Conservation (phyloP, 176 grass and related monocot genomes). For the Chloris gayana region DNA sequence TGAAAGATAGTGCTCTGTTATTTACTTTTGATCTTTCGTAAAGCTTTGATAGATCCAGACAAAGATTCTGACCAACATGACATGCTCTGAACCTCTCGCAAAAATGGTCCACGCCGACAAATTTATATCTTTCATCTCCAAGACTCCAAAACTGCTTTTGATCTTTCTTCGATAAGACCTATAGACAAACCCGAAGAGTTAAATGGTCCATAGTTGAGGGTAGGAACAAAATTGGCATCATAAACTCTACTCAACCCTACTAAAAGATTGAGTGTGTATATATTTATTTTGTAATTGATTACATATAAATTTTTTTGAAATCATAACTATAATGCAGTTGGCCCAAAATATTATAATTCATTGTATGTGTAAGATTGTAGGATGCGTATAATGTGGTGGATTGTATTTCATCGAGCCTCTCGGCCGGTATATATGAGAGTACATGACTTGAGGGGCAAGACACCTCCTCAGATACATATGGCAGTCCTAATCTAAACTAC, state of each 20-base stretch:
- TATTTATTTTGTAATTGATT: no score
- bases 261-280: no score
- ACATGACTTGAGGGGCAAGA: no score
- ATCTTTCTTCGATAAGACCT: slow-evolving; percentile 78
- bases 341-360: no score
- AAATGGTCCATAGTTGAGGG: background rate
- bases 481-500: no score
- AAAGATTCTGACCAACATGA: slow-evolving; percentile 45
- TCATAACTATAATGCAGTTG: no score
- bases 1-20: slow-evolving; percentile 60
- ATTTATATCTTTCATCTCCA: slow-evolving; percentile 44
- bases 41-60: slow-evolving; percentile 43
- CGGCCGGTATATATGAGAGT: no score
- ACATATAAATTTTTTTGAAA: no score
- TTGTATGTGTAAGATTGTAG: no score
- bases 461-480: no score
- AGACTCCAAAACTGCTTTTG: slow-evolving; percentile 67
- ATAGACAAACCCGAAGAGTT: background rate
- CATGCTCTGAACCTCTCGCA: slow-evolving; percentile 51
- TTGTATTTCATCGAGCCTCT: no score
- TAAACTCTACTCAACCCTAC: background rate
- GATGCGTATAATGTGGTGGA: no score
- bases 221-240: background rate
- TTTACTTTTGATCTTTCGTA: slow-evolving; percentile 41
- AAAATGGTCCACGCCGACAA: slow-evolving; percentile 62